Conservation (phyloP, 805 yeast genomes). For the Kodamaea fukazawae region DNA sequence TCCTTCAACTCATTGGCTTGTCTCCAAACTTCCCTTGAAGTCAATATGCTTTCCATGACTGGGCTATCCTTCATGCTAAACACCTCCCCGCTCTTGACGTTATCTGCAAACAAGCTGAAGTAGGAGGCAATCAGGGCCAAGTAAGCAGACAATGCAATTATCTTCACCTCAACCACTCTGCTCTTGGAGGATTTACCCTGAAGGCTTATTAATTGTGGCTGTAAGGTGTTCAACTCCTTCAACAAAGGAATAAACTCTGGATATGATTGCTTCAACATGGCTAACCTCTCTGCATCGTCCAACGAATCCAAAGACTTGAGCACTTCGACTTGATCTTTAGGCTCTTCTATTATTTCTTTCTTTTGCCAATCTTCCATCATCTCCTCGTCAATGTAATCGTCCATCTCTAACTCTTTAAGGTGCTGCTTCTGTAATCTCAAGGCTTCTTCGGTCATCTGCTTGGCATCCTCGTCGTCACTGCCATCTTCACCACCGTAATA, state of each 20-base stretch:
- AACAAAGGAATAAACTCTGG: constrained; percentile 85
- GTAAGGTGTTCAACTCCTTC: constrained; percentile 52
- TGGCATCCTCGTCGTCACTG: constrained; percentile 75
- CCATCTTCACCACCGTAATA: constrained; percentile 58
- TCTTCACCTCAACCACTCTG: constrained; percentile 46
- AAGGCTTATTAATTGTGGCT: constrained; percentile 31
- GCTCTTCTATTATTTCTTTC: constrained; percentile 42
- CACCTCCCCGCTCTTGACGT: constrained; percentile 51
- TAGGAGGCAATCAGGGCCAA: constrained; percentile 76
- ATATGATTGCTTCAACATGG: constrained; percentile 56
- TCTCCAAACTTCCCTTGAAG: constrained; percentile 85
- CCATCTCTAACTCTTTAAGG: constrained; percentile 64
- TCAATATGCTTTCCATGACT: constrained; percentile 81
- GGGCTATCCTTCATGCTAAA: constrained; percentile 80
- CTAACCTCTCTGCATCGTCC: constrained; percentile 51
- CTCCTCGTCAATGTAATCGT: constrained; percentile 62
- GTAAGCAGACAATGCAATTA: constrained; percentile 72
- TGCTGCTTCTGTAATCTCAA: constrained; percentile 74
- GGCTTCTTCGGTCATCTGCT: constrained; percentile 84
- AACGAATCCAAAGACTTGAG: constrained; percentile 28
- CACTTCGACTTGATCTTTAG: constrained; percentile 21
- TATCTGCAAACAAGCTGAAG: constrained; percentile 67
- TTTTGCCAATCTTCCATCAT: constrained; percentile 77
- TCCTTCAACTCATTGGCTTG: constrained; percentile 62
- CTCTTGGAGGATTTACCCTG: constrained; percentile 24